Conservation (phyloP, 495 filamentous ascomycete genomes). For the Sordaria brevicollis region DNA sequence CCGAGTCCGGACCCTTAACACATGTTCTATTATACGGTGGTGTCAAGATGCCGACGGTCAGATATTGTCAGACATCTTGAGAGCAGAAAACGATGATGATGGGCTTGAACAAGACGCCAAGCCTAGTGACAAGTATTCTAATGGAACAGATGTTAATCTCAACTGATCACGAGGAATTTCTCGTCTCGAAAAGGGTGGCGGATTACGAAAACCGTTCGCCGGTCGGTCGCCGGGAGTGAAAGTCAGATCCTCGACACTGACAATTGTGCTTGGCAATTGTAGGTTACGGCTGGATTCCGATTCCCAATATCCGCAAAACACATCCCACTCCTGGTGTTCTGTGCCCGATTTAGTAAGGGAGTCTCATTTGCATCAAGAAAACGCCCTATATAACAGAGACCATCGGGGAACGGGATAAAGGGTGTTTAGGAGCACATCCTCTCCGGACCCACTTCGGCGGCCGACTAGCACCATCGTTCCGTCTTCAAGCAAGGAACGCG, state of each 20-base stretch:
- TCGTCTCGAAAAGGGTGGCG: too few relatives aligned
- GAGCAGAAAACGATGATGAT: neutral
- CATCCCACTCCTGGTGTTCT: neutral
- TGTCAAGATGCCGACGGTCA: neutral
- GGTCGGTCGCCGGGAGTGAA: too few relatives aligned
- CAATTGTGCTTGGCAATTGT: neutral
- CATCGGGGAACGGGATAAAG: neutral
- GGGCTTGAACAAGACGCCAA: neutral
- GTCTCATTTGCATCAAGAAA: neutral
- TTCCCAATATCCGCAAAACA: neutral
- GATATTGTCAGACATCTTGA: neutral
- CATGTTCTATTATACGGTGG: neutral
- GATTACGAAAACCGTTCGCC: too few relatives aligned
- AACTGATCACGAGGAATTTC: neutral
- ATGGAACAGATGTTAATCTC: neutral
- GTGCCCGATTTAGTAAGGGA: neutral
- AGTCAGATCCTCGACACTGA: neutral
- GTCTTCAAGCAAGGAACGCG: too few relatives aligned
- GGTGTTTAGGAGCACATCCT: neutral
- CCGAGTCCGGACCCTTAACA: too few relatives aligned
- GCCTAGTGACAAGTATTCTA: neutral
- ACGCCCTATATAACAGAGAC: too few relatives aligned
- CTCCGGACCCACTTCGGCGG: neutral
- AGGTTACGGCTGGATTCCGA: neutral
- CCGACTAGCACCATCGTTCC: neutral